phyloP scores from a whole-genome alignment of 2,329 filamentous ascomycete species.

The Aschersonia sp. region DNA sequence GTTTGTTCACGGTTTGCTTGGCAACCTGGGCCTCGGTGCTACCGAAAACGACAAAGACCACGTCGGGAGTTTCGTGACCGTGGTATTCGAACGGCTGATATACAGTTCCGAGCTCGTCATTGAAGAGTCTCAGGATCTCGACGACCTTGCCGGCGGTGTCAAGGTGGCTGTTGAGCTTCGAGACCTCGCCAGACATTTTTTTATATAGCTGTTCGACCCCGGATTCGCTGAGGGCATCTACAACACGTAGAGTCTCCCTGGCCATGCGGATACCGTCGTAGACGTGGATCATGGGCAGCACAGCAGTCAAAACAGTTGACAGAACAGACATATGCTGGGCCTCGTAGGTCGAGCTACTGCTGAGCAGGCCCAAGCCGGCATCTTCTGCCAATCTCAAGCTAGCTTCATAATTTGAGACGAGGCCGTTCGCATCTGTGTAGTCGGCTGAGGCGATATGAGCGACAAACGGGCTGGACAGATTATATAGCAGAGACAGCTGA shows the following conservation, averaged over 20 bases:
- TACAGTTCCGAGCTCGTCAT: constrained; percentile 82
- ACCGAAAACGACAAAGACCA: constrained; percentile 82
- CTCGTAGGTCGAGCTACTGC: constrained; percentile 78
- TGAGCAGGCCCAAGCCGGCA: constrained; percentile 71
- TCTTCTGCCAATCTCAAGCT: constrained; percentile 76
- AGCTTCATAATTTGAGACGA: constrained; percentile 77
- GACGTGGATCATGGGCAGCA: constrained; percentile 73
- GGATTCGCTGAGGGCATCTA: constrained; percentile 63
- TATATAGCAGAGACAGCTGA: constrained; percentile 82
- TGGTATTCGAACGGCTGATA: constrained; percentile 91
- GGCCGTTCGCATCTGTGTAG: constrained; percentile 52
- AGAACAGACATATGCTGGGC: constrained; percentile 92
- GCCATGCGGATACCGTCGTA: constrained; percentile 78
- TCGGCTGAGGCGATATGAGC: constrained; percentile 86
- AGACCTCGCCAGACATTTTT: constrained; percentile 45
- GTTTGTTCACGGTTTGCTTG: constrained; percentile 60
- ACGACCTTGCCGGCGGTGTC: constrained; percentile 59
- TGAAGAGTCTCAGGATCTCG: constrained; percentile 60
- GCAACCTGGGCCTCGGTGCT: constrained; percentile 80
- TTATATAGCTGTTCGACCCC: constrained; percentile 57
- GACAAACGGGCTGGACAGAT: constrained; percentile 82
- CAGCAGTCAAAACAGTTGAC: constrained; percentile 62
- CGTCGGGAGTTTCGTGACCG: constrained; percentile 65
- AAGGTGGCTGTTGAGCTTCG: constrained; percentile 52
- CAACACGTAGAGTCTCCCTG: constrained; percentile 66